Base-by-base conservation (phyloP, 495 filamentous ascomycete species). In the Penicillium tannophilum region DNA sequence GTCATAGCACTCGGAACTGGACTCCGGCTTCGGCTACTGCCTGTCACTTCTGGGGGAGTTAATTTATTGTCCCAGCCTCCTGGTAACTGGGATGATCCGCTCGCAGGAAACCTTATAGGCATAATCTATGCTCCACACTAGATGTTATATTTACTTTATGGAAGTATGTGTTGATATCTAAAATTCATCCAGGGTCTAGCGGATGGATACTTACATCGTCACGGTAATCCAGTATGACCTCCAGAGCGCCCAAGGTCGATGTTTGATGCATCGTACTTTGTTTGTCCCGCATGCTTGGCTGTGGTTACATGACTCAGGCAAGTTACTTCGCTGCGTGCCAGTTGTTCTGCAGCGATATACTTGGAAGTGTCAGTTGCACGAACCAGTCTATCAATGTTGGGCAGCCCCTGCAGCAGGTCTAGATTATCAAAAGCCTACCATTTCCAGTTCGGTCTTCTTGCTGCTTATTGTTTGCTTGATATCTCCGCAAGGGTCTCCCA, bases 1-100 rank as follows among this genome's bases (percentile, higher is more conserved):
- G 0, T 28, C 3, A 0, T 28, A 3, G 20, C 2, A 1, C 2
- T 23, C 28, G 28, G 33, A 14, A 23, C 20, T 23, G 10, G 33
- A 14, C 33, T 36, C 10, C 8, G 33, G 33, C 10, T 36, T 36
- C 52, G 49, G 33, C 20, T 59, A 35, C 35, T 10, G 35, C 36
- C 52, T 54, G 52, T 54, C 52, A 54, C 26, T 50, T 17, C 23
- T 16, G 12, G 9, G 4, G 24, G 35, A 55, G 45, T 42, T 35
- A 52, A 43, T 49, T 23, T 50, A 31, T 44, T 17, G 60, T 58
- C 52, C 62, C 58, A 61, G 39, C 31, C 44, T 47, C 62, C 58
- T 57, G 62, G 62, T 60, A 50, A 41, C 58, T 55, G 62, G 50
- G 50, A 52, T 14, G 50, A 52, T 52, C 50, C 35, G 31, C 31